phyloP scores from a whole-genome alignment of 768 basidiomycete species.

The Xerocomus potaroensis region DNA sequence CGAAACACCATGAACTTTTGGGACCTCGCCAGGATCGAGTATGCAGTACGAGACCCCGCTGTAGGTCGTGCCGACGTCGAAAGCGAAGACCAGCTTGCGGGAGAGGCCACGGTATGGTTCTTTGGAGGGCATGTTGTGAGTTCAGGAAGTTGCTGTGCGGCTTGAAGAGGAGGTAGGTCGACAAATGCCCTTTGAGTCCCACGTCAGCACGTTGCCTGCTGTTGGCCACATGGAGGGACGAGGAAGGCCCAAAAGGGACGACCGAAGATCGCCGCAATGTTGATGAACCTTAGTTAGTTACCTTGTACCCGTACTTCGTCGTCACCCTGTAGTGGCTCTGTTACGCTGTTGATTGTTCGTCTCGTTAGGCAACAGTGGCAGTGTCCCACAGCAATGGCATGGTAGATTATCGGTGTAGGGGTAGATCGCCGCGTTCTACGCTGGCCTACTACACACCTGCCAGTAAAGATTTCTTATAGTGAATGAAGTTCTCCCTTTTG shows the following conservation, averaged over 20 bases:
- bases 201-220: neutral
- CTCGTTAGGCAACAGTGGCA: too few species aligned
- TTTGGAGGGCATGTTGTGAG: constrained; percentile 23
- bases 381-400: too few species aligned
- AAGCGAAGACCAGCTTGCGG: constrained; percentile 41
- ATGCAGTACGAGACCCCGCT: constrained; percentile 37
- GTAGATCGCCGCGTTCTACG: too few species aligned
- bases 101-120: constrained; percentile 33
- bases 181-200: neutral
- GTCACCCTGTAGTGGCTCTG: too few species aligned
- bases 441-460: too few species aligned
- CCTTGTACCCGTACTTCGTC: too few species aligned
- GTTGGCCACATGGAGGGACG: neutral
- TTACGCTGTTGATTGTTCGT: too few species aligned
- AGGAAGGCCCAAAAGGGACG: neutral
- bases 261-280: neutral
- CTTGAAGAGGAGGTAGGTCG: too few species aligned
- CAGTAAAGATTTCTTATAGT: too few species aligned
- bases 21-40: constrained; percentile 32
- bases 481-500: too few species aligned
- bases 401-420: too few species aligned
- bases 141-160: neutral
- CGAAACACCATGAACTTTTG: constrained; percentile 24
- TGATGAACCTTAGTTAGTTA: too few species aligned
- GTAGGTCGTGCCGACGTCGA: constrained; percentile 44